Base-by-base conservation (phyloP, 345 rosid genomes). In the Capsella bursapastoris region DNA sequence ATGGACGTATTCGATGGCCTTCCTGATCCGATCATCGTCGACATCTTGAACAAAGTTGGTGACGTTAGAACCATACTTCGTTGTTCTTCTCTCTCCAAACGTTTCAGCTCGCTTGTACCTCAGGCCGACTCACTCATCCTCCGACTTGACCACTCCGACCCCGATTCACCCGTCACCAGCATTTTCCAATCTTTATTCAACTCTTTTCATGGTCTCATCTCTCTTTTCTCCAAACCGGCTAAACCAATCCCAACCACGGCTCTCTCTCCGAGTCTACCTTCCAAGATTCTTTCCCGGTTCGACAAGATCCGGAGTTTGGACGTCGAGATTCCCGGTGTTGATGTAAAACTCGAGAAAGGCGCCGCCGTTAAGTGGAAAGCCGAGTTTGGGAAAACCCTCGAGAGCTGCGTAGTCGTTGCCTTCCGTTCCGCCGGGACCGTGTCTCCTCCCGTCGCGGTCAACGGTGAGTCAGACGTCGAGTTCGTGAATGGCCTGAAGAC, bases 1-100 rank as follows among this genome's bases (percentile, higher is more conserved):
- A 77, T 77, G 80, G 80, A 77, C 27, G 80, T 58, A 27, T 71
- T 77, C 2, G 77, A 77, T 71, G 76, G 76, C 22, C 56, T 77
- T 32, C 80, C 80, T 0, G 80, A 77, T 58, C 35, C 76, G 32
- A 58, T 77, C 61, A 3, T 77, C 32, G 34, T 71, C 40, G 77
- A 77, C 14, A 71, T 77, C 56, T 77, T 77, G 34, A 77, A 71
- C 80, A 77, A 77, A 77, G 68, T 77, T 1, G 63, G 57, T 50
- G 80, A 77, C 63, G 80, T 77, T 31, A 77, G 7, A 65, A 77
- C 76, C 4, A 8, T 77, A 43, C 76, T 77, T 38, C 76, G 77
- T 40, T 77, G 80, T n/a, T 37, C 29, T 16, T 29, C 68, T 4
- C 71, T 77, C 48, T 71, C 80, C 1, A 77, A 77, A 3, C 61